Evolutionary conservation across 2,329 filamentous ascomycete genomes (phyloP).

Genomic region (Ilyonectria mors-panacis): DNA sequence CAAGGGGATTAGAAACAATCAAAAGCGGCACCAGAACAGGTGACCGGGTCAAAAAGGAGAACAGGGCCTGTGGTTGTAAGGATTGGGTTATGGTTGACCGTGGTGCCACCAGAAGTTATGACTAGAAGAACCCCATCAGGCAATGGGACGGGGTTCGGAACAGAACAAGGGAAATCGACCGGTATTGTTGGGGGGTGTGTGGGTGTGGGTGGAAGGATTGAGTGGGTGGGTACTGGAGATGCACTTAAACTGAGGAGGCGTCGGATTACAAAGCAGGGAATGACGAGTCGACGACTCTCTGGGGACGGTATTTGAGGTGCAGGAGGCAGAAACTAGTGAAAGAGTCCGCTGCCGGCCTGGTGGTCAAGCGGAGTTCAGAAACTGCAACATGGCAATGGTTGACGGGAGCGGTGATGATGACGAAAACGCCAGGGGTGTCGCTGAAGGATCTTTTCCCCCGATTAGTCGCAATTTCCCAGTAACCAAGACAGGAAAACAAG

Average conservation of each 20-base stretch:
- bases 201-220: constrained; percentile 9
- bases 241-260: constrained; percentile 12
- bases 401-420: constrained; percentile 8
- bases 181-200: constrained; percentile 26
- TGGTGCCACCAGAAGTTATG: constrained; percentile 12
- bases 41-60: background rate
- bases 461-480: background rate
- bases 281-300: background rate
- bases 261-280: constrained; percentile 31
- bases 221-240: constrained; percentile 14
- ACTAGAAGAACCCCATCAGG: constrained; percentile 9
- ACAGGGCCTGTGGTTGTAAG: constrained; percentile 10
- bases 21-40: constrained; percentile 7
- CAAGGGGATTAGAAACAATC: background rate
- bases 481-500: background rate
- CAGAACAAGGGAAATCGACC: constrained; percentile 13
- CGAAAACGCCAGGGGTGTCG: background rate
- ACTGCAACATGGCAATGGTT: background rate
- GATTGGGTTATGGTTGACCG: background rate
- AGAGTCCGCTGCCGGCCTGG: constrained; percentile 9
- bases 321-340: constrained; percentile 6
- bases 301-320: constrained; percentile 10
- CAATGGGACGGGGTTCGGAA: constrained; percentile 25
- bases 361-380: constrained; percentile 9
- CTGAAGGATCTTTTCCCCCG: background rate